A percentile compares a stretch with the other conserved stretches of the same genome.
These are phyloP conservation scores for Thalassiosira sp. DNA, from an alignment of 352 stramenopile genomes.

Conservation along the genomic window DNA sequence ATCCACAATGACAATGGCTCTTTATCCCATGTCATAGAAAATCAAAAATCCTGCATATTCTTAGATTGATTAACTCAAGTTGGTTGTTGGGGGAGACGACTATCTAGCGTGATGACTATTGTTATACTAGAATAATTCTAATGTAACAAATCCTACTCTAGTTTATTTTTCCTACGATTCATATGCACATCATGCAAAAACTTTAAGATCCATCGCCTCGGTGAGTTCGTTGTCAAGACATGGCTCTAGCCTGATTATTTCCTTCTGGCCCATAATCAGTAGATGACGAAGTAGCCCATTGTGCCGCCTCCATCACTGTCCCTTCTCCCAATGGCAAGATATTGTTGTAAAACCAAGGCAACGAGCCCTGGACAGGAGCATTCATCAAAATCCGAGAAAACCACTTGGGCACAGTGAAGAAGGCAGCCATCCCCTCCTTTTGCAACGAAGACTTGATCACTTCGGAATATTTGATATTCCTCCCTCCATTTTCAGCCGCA, in stretches of 20 bases:
- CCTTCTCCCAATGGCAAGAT: slow-evolving; percentile 75
- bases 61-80: no score
- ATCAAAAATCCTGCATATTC: no score
- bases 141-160: neutral
- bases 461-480: slow-evolving; percentile 59
- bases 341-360: slow-evolving; percentile 83
- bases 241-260: slow-evolving; percentile 12
- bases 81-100: no score
- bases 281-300: slow-evolving; percentile 12
- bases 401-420: slow-evolving; percentile 79
- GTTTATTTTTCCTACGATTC: neutral
- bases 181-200: no score
- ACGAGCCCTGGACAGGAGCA: slow-evolving; percentile 65
- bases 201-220: slow-evolving; percentile 7
- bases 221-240: slow-evolving; percentile 10
- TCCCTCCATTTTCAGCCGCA: slow-evolving; percentile 23
- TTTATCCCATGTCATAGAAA: no score
- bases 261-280: neutral
- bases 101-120: no score
- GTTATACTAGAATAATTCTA: no score
- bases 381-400: slow-evolving; percentile 79
- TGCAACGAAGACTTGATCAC: slow-evolving; percentile 57
- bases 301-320: slow-evolving; percentile 35
- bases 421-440: slow-evolving; percentile 68
- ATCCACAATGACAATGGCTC: no score